Percentiles rank a stretch among this genome's conserved stretches.
phyloP scores from a whole-genome alignment of 1,139 yeast species.

The Starmera stellimalicola region DNA sequence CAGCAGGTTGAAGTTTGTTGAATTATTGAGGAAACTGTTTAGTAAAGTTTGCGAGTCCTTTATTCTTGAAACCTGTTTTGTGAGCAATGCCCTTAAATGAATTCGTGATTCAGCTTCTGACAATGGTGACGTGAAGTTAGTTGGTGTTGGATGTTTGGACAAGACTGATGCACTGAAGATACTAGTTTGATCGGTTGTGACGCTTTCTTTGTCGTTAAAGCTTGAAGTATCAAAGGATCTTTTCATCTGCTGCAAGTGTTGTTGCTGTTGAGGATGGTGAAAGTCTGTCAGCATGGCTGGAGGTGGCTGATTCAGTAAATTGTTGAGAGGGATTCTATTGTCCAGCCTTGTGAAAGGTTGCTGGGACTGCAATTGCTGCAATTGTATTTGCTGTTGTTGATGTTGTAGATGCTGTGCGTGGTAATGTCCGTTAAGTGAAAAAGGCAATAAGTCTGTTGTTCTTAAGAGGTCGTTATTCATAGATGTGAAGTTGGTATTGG shows the following conservation, averaged over 20 bases:
- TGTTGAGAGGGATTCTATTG: constrained; percentile 1
- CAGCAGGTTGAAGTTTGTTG: neutral
- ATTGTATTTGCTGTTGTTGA: neutral
- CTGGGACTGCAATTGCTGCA: neutral
- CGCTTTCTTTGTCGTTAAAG: too few species aligned
- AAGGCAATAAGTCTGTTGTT: constrained; percentile 1
- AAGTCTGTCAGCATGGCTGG: neutral
- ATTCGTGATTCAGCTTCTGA: neutral
- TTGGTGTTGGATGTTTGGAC: neutral
- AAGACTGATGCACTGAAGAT: neutral
- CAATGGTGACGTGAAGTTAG: neutral
- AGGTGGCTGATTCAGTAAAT: constrained; percentile 1
- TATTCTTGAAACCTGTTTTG: neutral
- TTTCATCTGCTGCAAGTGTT: neutral
- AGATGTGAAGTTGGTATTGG: neutral
- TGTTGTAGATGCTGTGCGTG: neutral
- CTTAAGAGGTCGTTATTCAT: neutral
- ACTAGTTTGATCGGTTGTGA: neutral
- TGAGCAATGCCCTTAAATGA: neutral
- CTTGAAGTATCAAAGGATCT: constrained; percentile 1
- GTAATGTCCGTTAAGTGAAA: neutral
- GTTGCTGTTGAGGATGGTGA: neutral
- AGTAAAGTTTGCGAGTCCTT: constrained; percentile 1
- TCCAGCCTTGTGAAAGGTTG: too few species aligned
- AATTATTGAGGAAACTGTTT: neutral